Evolutionary conservation across 352 stramenopile genomes (phyloP), one percentile per base, ranked within the genome.

Genomic region (Globisporangium nodosum): DNA sequence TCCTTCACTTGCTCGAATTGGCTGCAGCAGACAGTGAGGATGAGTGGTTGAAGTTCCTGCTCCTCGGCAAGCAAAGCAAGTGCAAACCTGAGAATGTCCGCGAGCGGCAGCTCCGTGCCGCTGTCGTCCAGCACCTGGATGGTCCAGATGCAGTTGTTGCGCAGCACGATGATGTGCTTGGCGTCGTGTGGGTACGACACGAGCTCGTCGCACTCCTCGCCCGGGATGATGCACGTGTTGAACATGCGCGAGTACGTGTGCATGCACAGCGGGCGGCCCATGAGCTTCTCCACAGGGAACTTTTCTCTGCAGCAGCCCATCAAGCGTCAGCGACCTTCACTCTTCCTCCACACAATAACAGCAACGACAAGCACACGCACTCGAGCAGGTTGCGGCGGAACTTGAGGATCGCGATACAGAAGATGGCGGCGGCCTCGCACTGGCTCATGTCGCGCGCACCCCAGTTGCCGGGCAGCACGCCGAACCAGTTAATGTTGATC

Each of bases 401-500:
- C 73, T 97, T 87, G 57, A 95, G 70, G 40, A 95, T 80, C 0
- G 86, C 85, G 55, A 90, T 71, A 15, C 81, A 86, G 58, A 94
- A 93, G 64, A 94, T 95, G 21, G 84, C 87, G 27, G 84, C 86
- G 27, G 86, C 83, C 60, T 97, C 92, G 56, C 89, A 86, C 35
- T 96, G 88, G 61, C 88, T 96, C 68, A 99, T 87, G 33, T 98
- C 83, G 37, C 91, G 74, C 7, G 96, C 83, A 1, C 86, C 86
- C 86, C 86, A 95, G 58, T 94, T 95, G 57, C 98, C 96, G 0
- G 85, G 81, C 49, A 99, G 85, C 42, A 99, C 92, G 69, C 97
- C 97, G 74, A 98, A 99, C 85, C 97, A 99, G 58, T 95, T 98
- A 60, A 99, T 94, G 69, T 99, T 99, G 66, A 98, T 94, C 20